phyloP scores from a whole-genome alignment of 2,329 filamentous ascomycete genomes.

The Xylariaceae sp. region DNA sequence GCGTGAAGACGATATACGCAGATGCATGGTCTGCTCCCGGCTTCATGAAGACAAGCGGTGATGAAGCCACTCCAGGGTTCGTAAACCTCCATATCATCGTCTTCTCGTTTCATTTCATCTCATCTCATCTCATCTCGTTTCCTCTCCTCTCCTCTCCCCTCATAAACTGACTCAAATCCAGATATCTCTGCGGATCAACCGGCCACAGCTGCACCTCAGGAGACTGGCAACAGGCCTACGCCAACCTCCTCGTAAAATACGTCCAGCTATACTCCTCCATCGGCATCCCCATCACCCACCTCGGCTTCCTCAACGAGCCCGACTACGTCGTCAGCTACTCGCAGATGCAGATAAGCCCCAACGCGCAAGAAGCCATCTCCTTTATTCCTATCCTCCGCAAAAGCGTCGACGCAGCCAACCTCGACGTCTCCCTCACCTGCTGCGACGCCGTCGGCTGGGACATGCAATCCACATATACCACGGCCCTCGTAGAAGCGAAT shows the following conservation, averaged over 20 bases:
- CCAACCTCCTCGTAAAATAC: constrained; percentile 44
- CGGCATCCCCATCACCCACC: constrained; percentile 40
- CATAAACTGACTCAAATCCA: background rate
- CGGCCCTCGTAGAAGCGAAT: constrained; percentile 5
- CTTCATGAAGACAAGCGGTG: constrained; percentile 41
- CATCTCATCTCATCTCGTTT: too few species aligned
- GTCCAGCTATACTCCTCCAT: constrained; percentile 41
- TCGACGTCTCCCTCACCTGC: constrained; percentile 19
- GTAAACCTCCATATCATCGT: background rate
- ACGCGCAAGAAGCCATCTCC: constrained; percentile 24
- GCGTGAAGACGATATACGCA: constrained; percentile 36
- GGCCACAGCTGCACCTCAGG: constrained; percentile 32
- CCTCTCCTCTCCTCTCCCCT: too few species aligned
- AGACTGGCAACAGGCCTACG: constrained; percentile 45
- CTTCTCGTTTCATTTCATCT: too few species aligned
- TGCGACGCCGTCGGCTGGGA: constrained; percentile 21
- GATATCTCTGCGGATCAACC: background rate
- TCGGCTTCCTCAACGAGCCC: constrained; percentile 46
- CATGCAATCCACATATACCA: constrained; percentile 4
- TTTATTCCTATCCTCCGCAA: background rate
- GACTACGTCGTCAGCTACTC: constrained; percentile 34
- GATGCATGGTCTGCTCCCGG: constrained; percentile 44
- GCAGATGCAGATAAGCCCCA: constrained; percentile 31
- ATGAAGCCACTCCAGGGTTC: constrained; percentile 28
- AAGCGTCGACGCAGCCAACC: constrained; percentile 32